These are phyloP conservation scores for Juncus effusus DNA, from an alignment of 176 grass and related monocot species.

Conservation along the genomic window DNA sequence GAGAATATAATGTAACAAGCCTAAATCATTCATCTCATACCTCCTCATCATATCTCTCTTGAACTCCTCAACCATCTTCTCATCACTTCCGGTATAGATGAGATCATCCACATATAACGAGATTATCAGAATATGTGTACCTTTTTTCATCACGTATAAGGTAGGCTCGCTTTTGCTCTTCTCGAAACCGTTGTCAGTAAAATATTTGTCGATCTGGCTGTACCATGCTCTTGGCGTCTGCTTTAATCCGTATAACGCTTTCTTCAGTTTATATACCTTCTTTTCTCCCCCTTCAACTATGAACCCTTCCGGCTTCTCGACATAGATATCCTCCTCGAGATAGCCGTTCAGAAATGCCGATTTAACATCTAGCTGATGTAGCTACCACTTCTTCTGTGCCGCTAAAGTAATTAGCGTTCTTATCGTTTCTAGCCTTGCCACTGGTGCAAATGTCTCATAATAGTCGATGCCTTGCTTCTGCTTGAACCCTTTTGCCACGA, in stretches of 20 bases:
- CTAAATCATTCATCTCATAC: constrained; percentile 14
- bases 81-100: constrained; percentile 7
- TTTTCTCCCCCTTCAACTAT: constrained; percentile 1
- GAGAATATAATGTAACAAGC: neutral
- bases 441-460: constrained; percentile 15
- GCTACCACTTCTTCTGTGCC: neutral
- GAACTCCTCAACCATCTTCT: neutral
- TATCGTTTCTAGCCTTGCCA: neutral
- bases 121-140: constrained; percentile 19
- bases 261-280: constrained; percentile 19
- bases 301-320: constrained; percentile 3
- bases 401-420: constrained; percentile 2
- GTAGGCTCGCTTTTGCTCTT: constrained; percentile 30
- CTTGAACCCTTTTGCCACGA: constrained; percentile 23
- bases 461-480: constrained; percentile 18
- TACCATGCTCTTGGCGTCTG: neutral
- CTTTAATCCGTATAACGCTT: constrained; percentile 5
- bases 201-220: constrained; percentile 23
- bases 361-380: constrained; percentile 9
- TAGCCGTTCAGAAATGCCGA: neutral
- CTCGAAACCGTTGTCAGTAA: constrained; percentile 3
- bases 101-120: constrained; percentile 23
- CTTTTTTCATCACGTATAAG: constrained; percentile 1
- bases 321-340: constrained; percentile 7
- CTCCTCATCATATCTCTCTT: constrained; percentile 11